Base-by-base conservation (phyloP, 2,329 filamentous ascomycete species). In the Acrocalymma vagum region DNA sequence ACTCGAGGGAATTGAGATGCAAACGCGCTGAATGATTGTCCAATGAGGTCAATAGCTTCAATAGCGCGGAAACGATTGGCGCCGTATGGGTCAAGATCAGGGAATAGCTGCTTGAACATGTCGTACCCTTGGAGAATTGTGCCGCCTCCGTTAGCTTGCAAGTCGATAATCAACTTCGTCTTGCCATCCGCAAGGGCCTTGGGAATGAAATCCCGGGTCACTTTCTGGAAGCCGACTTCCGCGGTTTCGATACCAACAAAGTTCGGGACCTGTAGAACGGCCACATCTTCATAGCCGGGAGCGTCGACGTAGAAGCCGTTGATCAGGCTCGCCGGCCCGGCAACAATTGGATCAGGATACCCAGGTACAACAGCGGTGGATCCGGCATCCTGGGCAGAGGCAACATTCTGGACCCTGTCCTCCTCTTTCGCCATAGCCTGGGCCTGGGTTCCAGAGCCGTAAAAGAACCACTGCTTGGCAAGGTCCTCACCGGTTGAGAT, bases 91-190 rank as follows among this genome's bases (percentile, higher is more conserved):
- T 75, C 64, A 4, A 75, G 61, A 5, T 72, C 61, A 0, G 81
- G 81, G 65, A 81, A 79, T 2, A 84, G 67, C 63, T 78, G 71
- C 37, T 79, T 78, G 69, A 85, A 85, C 42, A 86, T 71, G 53
- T 85, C 82, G 40, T 82, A 83, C 8, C 80, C 83, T 27, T 80
- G 76, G 10, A 83, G 62, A 34, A 85, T 78, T 15, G 74, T 77
- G 29, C 83, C 83, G 29, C 83, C 83, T 9, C 76, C 78, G 55
- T 86, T 86, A 43, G 73, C 76, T 11, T 77, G 77, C 1, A 85
- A 62, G 53, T 85, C 82, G 26, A 86, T 72, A 16, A 86, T 78
- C 3, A 86, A 72, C 58, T 81, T 82, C 9, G 74, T 82, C 66
- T 83, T 84, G 45, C 77, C 78, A 1, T 72, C 75, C 3, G 70